A percentile compares a stretch with the other conserved stretches of the same genome.
phyloP scores from a whole-genome alignment of 176 grass and related monocot species.

The Neostapfia colusana region DNA sequence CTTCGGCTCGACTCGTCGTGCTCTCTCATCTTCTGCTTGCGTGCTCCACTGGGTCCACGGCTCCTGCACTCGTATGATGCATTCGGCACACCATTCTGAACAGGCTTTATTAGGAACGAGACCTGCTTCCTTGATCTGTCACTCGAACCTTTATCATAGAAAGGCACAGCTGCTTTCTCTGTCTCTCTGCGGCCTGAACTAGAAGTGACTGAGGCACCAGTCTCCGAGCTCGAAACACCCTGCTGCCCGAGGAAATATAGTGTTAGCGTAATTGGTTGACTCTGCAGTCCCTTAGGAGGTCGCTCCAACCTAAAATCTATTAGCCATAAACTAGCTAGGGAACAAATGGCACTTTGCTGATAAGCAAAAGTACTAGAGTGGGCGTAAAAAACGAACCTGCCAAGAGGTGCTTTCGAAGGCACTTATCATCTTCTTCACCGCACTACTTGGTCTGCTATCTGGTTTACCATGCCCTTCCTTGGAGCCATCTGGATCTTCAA shows the following conservation, averaged over 20 bases:
- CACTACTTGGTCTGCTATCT: conserved; percentile 27
- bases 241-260: not conserved
- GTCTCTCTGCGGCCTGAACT: not conserved
- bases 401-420: conserved; percentile 29
- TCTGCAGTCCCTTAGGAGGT: too few relatives aligned
- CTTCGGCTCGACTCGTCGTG: not conserved
- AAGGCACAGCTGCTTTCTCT: not conserved
- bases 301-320: too few relatives aligned
- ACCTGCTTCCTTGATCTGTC: not conserved
- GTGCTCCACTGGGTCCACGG: not conserved
- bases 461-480: conserved; percentile 16
- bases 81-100: not conserved
- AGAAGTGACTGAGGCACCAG: not conserved
- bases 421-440: conserved; percentile 45
- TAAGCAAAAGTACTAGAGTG: not conserved
- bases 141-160: conserved; percentile 15
- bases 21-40: conserved; percentile 2
- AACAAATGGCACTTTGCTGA: not conserved
- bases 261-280: too few relatives aligned
- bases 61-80: not conserved
- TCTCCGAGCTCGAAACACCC: not conserved
- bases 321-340: not conserved
- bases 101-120: not conserved
- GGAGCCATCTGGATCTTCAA: conserved; percentile 5
- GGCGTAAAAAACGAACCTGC: conserved; percentile 24